Evolutionary conservation across 73 alveolate genomes (phyloP).

Genomic region (Durusdinium trenchii): DNA sequence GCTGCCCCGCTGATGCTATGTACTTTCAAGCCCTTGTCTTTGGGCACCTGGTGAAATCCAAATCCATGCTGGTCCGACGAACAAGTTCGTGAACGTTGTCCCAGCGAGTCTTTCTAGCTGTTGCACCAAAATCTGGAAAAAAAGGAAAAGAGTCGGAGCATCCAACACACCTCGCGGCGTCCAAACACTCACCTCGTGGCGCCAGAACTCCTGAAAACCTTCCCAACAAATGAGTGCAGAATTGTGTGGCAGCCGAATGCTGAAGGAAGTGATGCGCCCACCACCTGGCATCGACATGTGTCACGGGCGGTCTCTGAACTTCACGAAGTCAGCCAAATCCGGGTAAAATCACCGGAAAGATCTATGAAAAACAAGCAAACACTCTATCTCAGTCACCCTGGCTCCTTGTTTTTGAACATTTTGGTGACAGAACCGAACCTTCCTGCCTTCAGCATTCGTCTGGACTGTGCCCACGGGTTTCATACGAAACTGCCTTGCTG

Average conservation of each 20-base stretch:
- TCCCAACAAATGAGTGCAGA: constrained; percentile 64
- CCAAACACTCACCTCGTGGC: constrained; percentile 33
- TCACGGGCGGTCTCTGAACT: not conserved
- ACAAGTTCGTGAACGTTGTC: too few species aligned
- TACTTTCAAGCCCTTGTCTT: constrained; percentile 54
- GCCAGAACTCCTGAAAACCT: constrained; percentile 94
- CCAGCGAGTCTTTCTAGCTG: too few species aligned
- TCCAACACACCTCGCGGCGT: not conserved
- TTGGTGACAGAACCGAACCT: too few species aligned
- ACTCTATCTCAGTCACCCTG: too few species aligned
- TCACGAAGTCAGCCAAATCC: not conserved
- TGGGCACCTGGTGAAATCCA: constrained; percentile 45
- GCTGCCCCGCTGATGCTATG: constrained; percentile 86
- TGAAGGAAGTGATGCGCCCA: constrained; percentile 91
- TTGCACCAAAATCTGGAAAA: too few species aligned
- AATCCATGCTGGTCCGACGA: too few species aligned
- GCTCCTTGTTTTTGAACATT: too few species aligned
- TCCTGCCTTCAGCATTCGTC: not conserved
- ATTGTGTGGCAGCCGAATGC: constrained; percentile 91
- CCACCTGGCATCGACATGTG: not conserved
- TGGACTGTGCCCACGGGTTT: constrained; percentile 42
- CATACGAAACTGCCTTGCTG: constrained; percentile 81
- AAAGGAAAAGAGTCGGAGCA: too few species aligned
- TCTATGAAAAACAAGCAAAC: too few species aligned
- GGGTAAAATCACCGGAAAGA: not conserved